phyloP scores from a whole-genome alignment of 495 filamentous ascomycete genomes.

The Penicillium egyptiacum region DNA sequence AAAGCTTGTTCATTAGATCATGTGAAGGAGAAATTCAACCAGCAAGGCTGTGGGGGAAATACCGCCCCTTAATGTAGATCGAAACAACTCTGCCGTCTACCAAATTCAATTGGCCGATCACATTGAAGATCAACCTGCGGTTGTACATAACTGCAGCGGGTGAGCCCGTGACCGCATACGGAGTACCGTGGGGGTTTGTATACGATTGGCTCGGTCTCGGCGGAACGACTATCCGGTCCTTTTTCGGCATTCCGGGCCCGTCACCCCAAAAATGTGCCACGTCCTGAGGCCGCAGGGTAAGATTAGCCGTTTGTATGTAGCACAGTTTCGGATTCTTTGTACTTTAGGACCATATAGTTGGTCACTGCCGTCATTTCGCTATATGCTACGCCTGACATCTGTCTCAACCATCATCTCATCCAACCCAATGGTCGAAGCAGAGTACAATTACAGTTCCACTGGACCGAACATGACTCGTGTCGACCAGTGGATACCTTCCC shows the following conservation, averaged over 20 bases:
- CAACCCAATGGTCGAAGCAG: too few relatives aligned
- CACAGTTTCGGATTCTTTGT: background rate
- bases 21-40: background rate
- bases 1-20: background rate
- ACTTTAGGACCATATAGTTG: background rate
- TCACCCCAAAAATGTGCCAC: background rate
- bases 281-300: background rate
- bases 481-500: background rate
- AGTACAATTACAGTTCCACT: too few relatives aligned
- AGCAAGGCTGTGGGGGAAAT: too few relatives aligned
- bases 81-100: background rate
- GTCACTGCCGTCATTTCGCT: too few relatives aligned
- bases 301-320: too few relatives aligned
- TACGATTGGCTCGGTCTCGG: background rate
- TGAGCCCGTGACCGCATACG: background rate
- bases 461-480: too few relatives aligned
- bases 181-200: background rate
- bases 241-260: background rate
- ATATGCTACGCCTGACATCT: too few relatives aligned
- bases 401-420: too few relatives aligned
- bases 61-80: too few relatives aligned
- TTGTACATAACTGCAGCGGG: background rate
- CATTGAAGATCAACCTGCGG: background rate
- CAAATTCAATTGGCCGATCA: conserved; percentile 1
- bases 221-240: background rate